Conservation (phyloP, 805 yeast genomes). For the Metschnikowia kunwiensis region DNA sequence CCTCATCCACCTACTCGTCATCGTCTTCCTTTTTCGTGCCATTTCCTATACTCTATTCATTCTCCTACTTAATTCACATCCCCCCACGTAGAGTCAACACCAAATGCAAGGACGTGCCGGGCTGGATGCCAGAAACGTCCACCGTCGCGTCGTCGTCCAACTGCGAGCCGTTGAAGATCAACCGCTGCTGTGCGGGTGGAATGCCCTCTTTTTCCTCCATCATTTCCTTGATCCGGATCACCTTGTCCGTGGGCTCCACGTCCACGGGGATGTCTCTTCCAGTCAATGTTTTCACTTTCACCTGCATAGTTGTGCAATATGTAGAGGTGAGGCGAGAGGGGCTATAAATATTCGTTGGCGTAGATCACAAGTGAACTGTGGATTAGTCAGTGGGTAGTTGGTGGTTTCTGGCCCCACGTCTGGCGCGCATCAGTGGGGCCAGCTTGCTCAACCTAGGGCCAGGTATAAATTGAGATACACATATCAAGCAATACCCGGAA, state of each 20-base stretch:
- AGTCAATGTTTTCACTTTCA: conserved; percentile 73
- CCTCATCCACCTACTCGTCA: too few relatives aligned
- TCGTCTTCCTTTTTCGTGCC: not conserved
- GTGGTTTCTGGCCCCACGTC: too few relatives aligned
- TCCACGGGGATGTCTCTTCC: conserved; percentile 81
- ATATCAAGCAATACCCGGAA: too few relatives aligned
- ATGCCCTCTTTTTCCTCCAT: conserved; percentile 96
- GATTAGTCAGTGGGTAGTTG: too few relatives aligned
- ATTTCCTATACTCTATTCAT: not conserved
- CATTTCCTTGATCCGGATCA: conserved; percentile 78
- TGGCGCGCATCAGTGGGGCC: too few relatives aligned
- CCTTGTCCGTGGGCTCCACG: conserved; percentile 64
- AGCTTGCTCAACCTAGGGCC: too few relatives aligned
- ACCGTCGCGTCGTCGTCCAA: conserved; percentile 81
- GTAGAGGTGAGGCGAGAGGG: not conserved
- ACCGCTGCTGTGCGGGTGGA: conserved; percentile 93
- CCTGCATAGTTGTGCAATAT: conserved; percentile 58
- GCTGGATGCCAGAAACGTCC: conserved; percentile 66
- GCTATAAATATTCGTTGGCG: not conserved
- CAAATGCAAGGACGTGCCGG: conserved; percentile 85
- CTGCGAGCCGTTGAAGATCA: conserved; percentile 87
- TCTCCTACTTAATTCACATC: too few relatives aligned
- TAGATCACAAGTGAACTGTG: too few relatives aligned
- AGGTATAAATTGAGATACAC: too few relatives aligned
- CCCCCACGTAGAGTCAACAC: conserved; percentile 95